Evolutionary conservation across 139 green algal species (phyloP), one percentile per base, ranked within the genome.

Genomic region (Closterium sp.): DNA sequence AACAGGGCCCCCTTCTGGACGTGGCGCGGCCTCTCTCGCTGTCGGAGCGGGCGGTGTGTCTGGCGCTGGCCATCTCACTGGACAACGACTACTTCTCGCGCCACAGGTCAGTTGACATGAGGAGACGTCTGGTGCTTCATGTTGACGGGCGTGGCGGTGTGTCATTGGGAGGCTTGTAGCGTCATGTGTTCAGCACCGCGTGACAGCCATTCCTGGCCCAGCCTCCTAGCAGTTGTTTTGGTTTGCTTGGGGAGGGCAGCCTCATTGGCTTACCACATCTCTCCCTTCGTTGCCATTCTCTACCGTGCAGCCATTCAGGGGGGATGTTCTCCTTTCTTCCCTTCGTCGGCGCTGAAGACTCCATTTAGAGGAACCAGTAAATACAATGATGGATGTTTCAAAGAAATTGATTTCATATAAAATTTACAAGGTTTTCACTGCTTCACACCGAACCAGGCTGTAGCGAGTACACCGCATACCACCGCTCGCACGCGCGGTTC

Each of bases 41-140:
- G 86, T 16, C 30, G 34, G 91, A 93, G 69, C 86, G 91, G 12
- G 87, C 91, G 2, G 88, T 93, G 23, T 76, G 33, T 55, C 33
- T 93, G 91, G 91, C 64, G 5, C 88, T 93, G 32, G 91, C 91
- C 6, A 34, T 93, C 3, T 93, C 91, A 33, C 87, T 93, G 7
- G 91, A 93, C 88, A 93, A 93, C 91, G 91, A 93, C 43, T 93
- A 92, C 76, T 93, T 93, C 88, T 93, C 91, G 1, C 86, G 91
- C 23, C 91, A 93, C 91, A 93, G 91, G 86, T 89, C 30, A 31
- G 86, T 33, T 38, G 84, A 69, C 33, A n/a, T n/a, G n/a, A n/a
- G n/a, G n/a, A n/a, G n/a, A n/a, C n/a, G n/a, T n/a, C n/a, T n/a
- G 33, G 33, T 10, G 19, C 33, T 28, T 87, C 21, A n/a, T n/a